Evolutionary conservation across 2,329 filamentous ascomycete genomes (phyloP), one percentile per base, ranked within the genome.

Genomic region (Colletotrichum acutatum): DNA sequence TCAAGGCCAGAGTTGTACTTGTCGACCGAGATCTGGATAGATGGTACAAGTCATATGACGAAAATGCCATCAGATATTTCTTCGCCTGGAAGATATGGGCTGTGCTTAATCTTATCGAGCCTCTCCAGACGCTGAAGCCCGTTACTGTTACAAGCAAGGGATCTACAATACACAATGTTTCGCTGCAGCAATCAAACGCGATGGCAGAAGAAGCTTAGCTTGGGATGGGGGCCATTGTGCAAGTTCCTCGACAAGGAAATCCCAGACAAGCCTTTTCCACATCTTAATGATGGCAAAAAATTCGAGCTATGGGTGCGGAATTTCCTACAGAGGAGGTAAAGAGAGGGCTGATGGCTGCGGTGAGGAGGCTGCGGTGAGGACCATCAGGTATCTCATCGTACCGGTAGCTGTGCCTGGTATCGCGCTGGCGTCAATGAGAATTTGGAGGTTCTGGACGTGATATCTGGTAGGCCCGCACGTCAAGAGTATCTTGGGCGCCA

Each of bases 161-260:
- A 34, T 9, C 14, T 69, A 8, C 34, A 56, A 7, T 49, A 37
- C 14, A 22, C 26, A 7, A 57, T 58, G 0, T 65, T 64, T 4
- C 34, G 37, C 26, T 24, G 52, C 11, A 24, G 8, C 8, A 28
- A 69, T n/a, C 19, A 16, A 1, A 5, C 8, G 3, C 22, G 22
- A 3, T 69, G 66, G 28, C 34, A n/a, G 8, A 28, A 9, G 4
- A 75, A 79, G 24, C 76, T 82, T 1, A 75, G 79, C 32, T 80
- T 84, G 28, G 83, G 83, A 16, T 85, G 83, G 83, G 79, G 76
- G 53, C 82, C 83, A 3, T 79, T 85, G 2, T 85, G 83, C 75
- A 63, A 77, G 52, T 85, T 85, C 61, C 75, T 84, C 7, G 79
- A 77, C 46, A 81, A 82, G 70, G 76, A 78, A 0, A 75, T 83